These are phyloP conservation scores for Linum trigynum DNA, from an alignment of 345 rosid species.

Conservation along the genomic window DNA sequence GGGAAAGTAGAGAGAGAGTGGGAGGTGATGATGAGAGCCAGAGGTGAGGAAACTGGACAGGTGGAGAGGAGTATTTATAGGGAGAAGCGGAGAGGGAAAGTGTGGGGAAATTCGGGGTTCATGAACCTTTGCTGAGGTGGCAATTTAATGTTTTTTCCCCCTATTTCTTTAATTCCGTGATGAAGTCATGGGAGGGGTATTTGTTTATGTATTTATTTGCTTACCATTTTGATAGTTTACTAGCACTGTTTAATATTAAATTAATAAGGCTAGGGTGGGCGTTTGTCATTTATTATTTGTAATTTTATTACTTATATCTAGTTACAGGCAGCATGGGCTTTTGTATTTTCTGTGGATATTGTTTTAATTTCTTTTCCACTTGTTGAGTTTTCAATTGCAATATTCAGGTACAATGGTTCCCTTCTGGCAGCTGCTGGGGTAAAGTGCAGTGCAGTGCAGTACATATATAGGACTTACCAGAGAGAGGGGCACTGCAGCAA, in stretches of 20 bases:
- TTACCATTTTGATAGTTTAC: background rate
- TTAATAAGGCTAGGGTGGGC: no score
- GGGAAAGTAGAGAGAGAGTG: background rate
- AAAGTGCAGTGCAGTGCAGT: no score
- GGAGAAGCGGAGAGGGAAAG: background rate
- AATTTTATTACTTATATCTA: background rate
- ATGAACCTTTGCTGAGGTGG: constrained; percentile 36
- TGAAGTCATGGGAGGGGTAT: background rate
- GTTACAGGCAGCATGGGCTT: background rate
- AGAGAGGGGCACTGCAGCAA: no score
- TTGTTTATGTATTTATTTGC: background rate
- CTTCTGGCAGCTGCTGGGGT: no score
- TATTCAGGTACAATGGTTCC: no score
- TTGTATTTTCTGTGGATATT: no score
- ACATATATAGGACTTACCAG: no score
- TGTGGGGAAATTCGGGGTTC: constrained; percentile 21
- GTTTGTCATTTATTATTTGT: no score
- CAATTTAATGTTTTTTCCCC: background rate
- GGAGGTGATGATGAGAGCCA: constrained; percentile 17
- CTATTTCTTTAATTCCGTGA: background rate
- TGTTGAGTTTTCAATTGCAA: no score
- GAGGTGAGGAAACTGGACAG: background rate
- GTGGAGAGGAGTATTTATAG: constrained; percentile 33
- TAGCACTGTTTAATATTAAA: no score
- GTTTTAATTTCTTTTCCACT: no score